Evolutionary conservation across 192 early-diverging fungal genomes (phyloP), one percentile per base, ranked within the genome.

Genomic region (Jimgerdemannia flammicorona): DNA sequence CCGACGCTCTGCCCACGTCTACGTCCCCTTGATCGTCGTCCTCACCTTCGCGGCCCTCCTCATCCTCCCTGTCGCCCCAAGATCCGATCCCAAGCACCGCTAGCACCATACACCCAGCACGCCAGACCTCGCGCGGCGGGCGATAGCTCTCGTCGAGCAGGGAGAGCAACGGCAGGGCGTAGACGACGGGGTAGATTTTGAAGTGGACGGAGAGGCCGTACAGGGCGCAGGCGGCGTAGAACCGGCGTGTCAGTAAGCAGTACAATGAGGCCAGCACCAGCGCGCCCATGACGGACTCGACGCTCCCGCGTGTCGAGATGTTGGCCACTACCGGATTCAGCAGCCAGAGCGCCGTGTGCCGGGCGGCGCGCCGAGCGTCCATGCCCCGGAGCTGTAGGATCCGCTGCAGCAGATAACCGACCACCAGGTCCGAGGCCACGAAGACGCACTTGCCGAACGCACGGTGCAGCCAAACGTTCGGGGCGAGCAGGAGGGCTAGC

Each of bases 161-260:
- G 17, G 93, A 80, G 80, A 95, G 84, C 42, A 99, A 72, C 2
- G 96, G 94, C 0, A 97, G 75, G 3, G 93, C 93, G 77, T 98
- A 96, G n/a, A 99, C 92, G 69, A 97, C 87, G 3, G 98, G 97
- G 81, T 98, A 99, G 9, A 98, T 95, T 78, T 99, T 99, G 65
- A 98, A 90, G 80, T 99, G 98, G 40, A 99, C 97, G 6, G 95
- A 85, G 7, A 97, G 78, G 4, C 98, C 98, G 86, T 95, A 98
- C 44, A 94, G 64, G 19, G 90, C 81, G 9, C 85, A 84, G 3
- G 92, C 90, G 40, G 86, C 88, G 41, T 76, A 71, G 3, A 79
- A 80, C 44, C 81, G 78, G 65, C 78, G 81, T 10, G 78, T 82
- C 67, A 93, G 88, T 20, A 97, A 78, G 19, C 86, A 82, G 75